A percentile compares a stretch with the other conserved stretches of the same genome.
Evolutionary conservation across 768 basidiomycete genomes (phyloP).

Genomic region (Bullera alba): DNA sequence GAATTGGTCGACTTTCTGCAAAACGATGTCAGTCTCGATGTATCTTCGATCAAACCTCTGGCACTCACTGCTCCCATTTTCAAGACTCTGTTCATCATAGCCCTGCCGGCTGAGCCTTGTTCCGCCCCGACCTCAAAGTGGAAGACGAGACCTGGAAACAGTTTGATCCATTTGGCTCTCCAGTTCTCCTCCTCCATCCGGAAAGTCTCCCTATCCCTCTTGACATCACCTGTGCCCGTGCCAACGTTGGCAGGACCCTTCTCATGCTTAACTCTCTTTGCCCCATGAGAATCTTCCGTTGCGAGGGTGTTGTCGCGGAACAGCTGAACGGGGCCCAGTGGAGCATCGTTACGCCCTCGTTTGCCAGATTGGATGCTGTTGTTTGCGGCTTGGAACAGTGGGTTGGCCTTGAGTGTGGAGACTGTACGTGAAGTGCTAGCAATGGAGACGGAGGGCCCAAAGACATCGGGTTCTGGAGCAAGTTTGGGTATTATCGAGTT

Average conservation of each 20-base stretch:
- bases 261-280: background rate
- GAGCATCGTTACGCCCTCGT: background rate
- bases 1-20: slow-evolving; percentile 80
- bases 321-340: background rate
- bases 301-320: too few relatives aligned
- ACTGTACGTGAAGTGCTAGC: background rate
- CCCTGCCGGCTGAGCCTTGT: slow-evolving; percentile 47
- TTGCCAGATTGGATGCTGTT: background rate
- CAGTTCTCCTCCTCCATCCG: slow-evolving; percentile 56
- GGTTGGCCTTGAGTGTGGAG: background rate
- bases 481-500: slow-evolving; percentile 21
- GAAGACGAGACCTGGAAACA: slow-evolving; percentile 77
- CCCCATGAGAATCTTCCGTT: too few relatives aligned
- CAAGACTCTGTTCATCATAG: slow-evolving; percentile 55
- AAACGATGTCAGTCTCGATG: slow-evolving; percentile 1
- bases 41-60: slow-evolving; percentile 1
- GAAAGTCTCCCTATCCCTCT: slow-evolving; percentile 9
- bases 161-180: slow-evolving; percentile 71
- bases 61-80: slow-evolving; percentile 73
- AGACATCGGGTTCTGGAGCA: slow-evolving; percentile 26
- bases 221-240: background rate
- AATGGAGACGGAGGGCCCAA: slow-evolving; percentile 8
- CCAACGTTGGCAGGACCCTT: background rate
- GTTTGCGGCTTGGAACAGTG: too few relatives aligned
- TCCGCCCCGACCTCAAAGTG: slow-evolving; percentile 62